phyloP scores from a whole-genome alignment of 129 eudicot genomes.

The Centrapalus pauciflorus region DNA sequence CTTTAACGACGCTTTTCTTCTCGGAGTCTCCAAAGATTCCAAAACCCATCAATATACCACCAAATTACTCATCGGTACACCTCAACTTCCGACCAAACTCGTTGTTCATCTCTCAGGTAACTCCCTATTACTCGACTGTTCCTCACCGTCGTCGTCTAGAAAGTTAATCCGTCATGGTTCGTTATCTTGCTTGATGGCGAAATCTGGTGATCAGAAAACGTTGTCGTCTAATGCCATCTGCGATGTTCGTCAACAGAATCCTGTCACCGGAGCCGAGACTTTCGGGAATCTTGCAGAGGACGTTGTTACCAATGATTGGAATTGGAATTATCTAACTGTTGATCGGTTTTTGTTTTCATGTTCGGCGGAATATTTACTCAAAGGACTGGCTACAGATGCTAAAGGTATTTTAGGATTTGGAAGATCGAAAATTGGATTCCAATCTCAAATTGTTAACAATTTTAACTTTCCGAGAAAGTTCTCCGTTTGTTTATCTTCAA shows the following conservation, averaged over 20 bases:
- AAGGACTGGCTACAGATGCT: constrained; percentile 44
- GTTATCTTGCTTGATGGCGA: constrained; percentile 47
- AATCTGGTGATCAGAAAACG: not conserved
- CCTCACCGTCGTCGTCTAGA: constrained; percentile 22
- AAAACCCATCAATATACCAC: constrained; percentile 60
- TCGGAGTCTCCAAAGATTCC: constrained; percentile 45
- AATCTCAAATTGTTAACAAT: constrained; percentile 38
- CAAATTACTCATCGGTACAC: constrained; percentile 38
- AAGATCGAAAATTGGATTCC: constrained; percentile 43
- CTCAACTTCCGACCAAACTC: constrained; percentile 32
- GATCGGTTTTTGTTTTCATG: constrained; percentile 46
- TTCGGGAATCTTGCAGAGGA: constrained; percentile 45
- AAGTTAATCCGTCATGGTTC: constrained; percentile 35
- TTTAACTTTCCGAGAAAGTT: constrained; percentile 53
- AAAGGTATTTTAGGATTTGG: constrained; percentile 75
- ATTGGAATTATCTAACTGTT: constrained; percentile 17
- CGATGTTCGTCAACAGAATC: constrained; percentile 33
- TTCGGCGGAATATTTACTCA: constrained; percentile 33
- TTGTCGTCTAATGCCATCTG: constrained; percentile 18
- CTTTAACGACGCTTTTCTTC: constrained; percentile 23
- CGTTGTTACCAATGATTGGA: constrained; percentile 15
- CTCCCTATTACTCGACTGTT: constrained; percentile 41
- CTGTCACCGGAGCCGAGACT: constrained; percentile 27
- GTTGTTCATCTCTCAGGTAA: constrained; percentile 61
- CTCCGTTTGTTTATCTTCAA: constrained; percentile 51